Conservation (phyloP, 192 early-diverging fungal genomes). For the Coemansia sp. region DNA sequence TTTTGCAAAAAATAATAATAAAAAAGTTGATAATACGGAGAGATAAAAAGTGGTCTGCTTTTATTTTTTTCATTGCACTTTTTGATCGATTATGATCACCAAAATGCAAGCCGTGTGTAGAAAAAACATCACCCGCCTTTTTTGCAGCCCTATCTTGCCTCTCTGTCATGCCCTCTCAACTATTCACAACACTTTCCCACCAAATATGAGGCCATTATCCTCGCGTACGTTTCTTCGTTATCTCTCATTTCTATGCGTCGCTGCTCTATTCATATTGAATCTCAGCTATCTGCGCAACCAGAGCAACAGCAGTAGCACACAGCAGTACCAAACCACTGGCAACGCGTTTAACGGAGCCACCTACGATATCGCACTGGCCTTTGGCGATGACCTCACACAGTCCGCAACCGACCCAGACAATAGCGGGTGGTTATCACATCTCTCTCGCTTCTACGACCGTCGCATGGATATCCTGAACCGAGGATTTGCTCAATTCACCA, state of each 20-base stretch:
- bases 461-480: slow-evolving; percentile 78
- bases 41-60: neutral
- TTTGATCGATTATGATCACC: neutral
- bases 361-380: slow-evolving; percentile 36
- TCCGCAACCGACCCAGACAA: slow-evolving; percentile 25
- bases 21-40: neutral
- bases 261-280: neutral
- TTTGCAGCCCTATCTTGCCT: neutral
- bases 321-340: neutral
- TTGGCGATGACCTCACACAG: slow-evolving; percentile 52
- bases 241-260: neutral
- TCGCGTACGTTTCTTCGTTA: neutral
- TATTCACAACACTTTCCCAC: neutral
- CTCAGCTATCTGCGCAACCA: slow-evolving; percentile 4
- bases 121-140: neutral
- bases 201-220: neutral
- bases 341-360: slow-evolving; percentile 10
- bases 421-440: slow-evolving; percentile 58
- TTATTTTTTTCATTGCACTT: neutral
- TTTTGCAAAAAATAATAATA: neutral
- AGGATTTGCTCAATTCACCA: slow-evolving; percentile 83
- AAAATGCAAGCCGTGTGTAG: neutral
- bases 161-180: neutral
- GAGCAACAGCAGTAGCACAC: neutral
- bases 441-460: slow-evolving; percentile 64